These are phyloP conservation scores for Pseudodiploospora longispora DNA, from an alignment of 2,329 filamentous ascomycete species.

Conservation along the genomic window DNA sequence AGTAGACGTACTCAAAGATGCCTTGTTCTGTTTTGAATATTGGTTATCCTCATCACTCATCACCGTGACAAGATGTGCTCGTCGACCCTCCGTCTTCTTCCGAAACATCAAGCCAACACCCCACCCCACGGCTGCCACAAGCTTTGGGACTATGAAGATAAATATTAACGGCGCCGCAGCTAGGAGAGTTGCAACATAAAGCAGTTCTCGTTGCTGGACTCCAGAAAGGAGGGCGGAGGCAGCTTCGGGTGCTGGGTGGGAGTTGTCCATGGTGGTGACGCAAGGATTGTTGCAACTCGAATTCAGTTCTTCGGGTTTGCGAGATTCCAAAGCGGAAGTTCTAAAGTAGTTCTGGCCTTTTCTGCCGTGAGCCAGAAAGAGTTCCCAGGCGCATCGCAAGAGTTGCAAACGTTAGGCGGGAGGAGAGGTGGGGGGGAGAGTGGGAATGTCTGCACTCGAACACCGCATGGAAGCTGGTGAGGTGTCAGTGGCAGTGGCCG, in stretches of 20 bases:
- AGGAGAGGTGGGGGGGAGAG: constrained; percentile 9
- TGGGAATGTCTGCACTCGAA: neutral
- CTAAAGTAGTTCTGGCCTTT: constrained; percentile 1
- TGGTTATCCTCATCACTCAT: constrained; percentile 39
- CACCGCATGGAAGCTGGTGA: no score
- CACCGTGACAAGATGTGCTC: constrained; percentile 46
- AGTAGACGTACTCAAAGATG: constrained; percentile 34
- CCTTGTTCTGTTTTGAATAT: constrained; percentile 24
- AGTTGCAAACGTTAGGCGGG: constrained; percentile 3
- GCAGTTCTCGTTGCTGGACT: constrained; percentile 17
- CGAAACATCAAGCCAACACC: constrained; percentile 52
- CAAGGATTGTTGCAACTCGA: no score
- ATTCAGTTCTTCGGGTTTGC: neutral
- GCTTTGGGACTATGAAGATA: constrained; percentile 18
- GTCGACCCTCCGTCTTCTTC: constrained; percentile 55
- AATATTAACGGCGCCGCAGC: constrained; percentile 13
- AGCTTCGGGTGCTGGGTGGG: neutral
- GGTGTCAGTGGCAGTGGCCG: neutral
- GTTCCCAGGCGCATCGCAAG: constrained; percentile 5
- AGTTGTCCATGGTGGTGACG: neutral
- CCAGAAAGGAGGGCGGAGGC: constrained; percentile 9
- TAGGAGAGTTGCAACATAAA: constrained; percentile 16
- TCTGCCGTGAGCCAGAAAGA: constrained; percentile 2
- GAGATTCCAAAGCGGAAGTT: neutral
- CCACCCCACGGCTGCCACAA: constrained; percentile 27